phyloP scores from a whole-genome alignment of 352 stramenopile genomes.

The Thalassiosira livingstoniorum region DNA sequence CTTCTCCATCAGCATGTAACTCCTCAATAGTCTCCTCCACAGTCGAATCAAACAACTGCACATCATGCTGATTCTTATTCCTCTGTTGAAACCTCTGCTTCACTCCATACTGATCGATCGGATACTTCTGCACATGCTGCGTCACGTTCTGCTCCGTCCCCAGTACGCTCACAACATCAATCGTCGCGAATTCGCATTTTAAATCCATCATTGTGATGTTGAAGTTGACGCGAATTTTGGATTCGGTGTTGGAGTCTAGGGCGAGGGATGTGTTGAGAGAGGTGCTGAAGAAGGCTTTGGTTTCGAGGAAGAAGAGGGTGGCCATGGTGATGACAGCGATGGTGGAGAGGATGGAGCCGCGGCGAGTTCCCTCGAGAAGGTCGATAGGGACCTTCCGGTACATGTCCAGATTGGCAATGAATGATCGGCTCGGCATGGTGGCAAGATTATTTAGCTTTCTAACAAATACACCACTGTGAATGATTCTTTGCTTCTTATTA shows the following conservation, averaged over 20 bases:
- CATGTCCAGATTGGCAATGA: conserved; percentile 77
- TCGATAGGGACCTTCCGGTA: conserved; percentile 85
- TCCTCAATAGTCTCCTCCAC: conserved; percentile 79
- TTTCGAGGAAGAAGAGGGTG: conserved; percentile 80
- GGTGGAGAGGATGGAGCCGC: conserved; percentile 77
- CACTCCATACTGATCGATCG: conserved; percentile 89
- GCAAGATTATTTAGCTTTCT: no score
- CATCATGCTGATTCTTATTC: conserved; percentile 82
- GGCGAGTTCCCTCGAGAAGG: conserved; percentile 79
- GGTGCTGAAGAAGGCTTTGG: conserved; percentile 68
- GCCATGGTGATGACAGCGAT: conserved; percentile 73
- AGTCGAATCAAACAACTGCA: conserved; percentile 68
- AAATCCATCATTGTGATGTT: conserved; percentile 97
- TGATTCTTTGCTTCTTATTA: no score
- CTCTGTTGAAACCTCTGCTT: conserved; percentile 81
- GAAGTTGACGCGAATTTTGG: conserved; percentile 94
- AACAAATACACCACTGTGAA: no score
- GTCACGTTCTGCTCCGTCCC: conserved; percentile 98
- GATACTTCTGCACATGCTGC: conserved; percentile 94
- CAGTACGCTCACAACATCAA: conserved; percentile 96
- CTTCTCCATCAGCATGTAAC: conserved; percentile 78
- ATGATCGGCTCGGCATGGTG: conserved; percentile 32
- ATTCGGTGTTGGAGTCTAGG: conserved; percentile 73
- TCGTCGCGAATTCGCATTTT: conserved; percentile 94
- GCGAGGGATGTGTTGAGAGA: conserved; percentile 66